These are phyloP conservation scores for Arbutus unedo DNA, from an alignment of 148 eudicot species.

Conservation along the genomic window DNA sequence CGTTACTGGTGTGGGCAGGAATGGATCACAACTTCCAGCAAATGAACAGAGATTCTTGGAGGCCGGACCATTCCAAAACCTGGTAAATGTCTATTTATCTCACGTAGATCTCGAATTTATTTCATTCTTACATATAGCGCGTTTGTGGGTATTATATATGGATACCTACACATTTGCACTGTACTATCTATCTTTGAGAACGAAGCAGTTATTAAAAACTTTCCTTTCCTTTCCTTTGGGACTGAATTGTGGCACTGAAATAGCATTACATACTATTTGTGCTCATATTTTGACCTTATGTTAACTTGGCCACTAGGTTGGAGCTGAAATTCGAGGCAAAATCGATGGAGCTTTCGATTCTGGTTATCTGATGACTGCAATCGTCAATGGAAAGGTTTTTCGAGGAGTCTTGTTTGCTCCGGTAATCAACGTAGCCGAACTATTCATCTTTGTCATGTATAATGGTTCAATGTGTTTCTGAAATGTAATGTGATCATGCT, in stretches of 20 bases:
- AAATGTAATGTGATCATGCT: neutral
- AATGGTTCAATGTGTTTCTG: neutral
- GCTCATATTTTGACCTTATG: neutral
- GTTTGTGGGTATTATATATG: no score
- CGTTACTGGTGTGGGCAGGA: conserved; percentile 18
- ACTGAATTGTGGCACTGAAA: neutral
- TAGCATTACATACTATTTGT: neutral
- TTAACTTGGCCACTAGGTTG: conserved; percentile 41
- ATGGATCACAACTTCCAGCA: conserved; percentile 16
- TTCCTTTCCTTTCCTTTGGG: neutral
- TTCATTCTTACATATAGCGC: neutral
- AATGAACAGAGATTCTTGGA: conserved; percentile 20
- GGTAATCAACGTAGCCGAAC: conserved; percentile 31
- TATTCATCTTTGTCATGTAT: neutral
- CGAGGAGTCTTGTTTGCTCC: conserved; percentile 84
- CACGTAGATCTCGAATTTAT: neutral
- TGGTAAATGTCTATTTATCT: conserved; percentile 32
- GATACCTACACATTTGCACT: neutral
- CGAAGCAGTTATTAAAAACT: no score
- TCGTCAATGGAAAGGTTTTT: conserved; percentile 66
- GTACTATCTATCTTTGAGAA: neutral
- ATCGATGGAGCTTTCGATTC: conserved; percentile 89
- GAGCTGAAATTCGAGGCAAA: conserved; percentile 83
- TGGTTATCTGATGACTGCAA: conserved; percentile 88
- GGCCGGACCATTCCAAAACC: conserved; percentile 28